phyloP scores from a whole-genome alignment of 345 rosid species.

The Moricandia arvensis region DNA sequence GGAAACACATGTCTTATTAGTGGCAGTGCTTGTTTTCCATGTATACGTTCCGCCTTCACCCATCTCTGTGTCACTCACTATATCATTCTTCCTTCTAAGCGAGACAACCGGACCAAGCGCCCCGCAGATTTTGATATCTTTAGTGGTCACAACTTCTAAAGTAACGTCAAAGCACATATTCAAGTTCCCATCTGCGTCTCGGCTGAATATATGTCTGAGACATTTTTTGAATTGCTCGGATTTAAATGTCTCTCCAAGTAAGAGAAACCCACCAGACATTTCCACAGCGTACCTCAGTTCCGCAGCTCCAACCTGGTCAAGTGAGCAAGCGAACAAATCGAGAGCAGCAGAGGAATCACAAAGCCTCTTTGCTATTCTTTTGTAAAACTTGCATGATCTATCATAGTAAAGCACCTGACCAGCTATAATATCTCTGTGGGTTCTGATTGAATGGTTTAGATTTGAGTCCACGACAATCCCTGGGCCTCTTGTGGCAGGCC shows the following conservation, averaged over 20 bases:
- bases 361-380: constrained; percentile 55
- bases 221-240: constrained; percentile 77
- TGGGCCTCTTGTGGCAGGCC: constrained; percentile 90
- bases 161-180: constrained; percentile 89
- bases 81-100: constrained; percentile 54
- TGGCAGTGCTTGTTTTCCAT: constrained; percentile 79
- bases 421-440: constrained; percentile 76
- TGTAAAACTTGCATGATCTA: constrained; percentile 69
- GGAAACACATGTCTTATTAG: constrained; percentile 76
- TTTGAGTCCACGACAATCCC: constrained; percentile 75
- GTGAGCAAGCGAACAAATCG: constrained; percentile 91
- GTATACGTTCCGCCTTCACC: constrained; percentile 81
- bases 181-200: constrained; percentile 61
- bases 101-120: constrained; percentile 97
- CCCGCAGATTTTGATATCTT: constrained; percentile 74
- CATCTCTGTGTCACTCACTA: constrained; percentile 65
- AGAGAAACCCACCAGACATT: constrained; percentile 84
- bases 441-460: constrained; percentile 62
- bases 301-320: constrained; percentile 91
- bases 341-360: constrained; percentile 64
- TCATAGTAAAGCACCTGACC: constrained; percentile 53
- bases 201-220: constrained; percentile 67
- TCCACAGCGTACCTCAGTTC: constrained; percentile 79
- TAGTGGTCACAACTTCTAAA: constrained; percentile 79
- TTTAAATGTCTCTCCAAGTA: constrained; percentile 82